Conservation (phyloP, 768 basidiomycete genomes). For the Termitomyces sp. region DNA sequence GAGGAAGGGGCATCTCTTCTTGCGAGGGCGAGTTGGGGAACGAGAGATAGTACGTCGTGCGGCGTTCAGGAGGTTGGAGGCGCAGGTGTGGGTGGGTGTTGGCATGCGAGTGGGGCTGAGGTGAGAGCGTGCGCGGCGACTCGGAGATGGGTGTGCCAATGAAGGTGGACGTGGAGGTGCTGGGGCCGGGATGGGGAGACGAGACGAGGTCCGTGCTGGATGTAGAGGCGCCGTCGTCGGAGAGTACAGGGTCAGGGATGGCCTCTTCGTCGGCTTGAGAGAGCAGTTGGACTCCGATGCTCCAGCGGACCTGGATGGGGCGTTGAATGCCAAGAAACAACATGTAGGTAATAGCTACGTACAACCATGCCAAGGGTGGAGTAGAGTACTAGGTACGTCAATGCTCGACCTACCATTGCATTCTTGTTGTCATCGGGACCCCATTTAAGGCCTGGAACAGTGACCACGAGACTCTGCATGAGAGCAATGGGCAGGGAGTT, state of each 20-base stretch:
- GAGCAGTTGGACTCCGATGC: slow-evolving; percentile 31
- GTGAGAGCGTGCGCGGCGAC: background rate
- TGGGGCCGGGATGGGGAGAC: background rate
- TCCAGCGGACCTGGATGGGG: slow-evolving; percentile 73
- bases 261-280: slow-evolving; percentile 9
- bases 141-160: background rate
- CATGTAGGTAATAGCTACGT: background rate
- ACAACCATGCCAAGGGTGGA: slow-evolving; percentile 96
- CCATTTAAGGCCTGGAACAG: slow-evolving; percentile 83
- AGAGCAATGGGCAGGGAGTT: slow-evolving; percentile 94
- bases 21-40: slow-evolving; percentile 16
- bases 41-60: slow-evolving; percentile 15
- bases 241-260: background rate
- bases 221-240: background rate
- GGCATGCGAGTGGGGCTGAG: background rate
- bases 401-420: slow-evolving; percentile 86
- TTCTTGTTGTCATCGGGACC: slow-evolving; percentile 72
- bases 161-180: slow-evolving; percentile 6
- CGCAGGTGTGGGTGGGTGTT: too few species aligned
- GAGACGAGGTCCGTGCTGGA: background rate
- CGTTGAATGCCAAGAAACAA: background rate
- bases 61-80: slow-evolving; percentile 3
- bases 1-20: background rate
- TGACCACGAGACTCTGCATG: slow-evolving; percentile 83
- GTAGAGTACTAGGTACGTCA: slow-evolving; percentile 88